These are phyloP conservation scores for Capillidium heterosporum DNA, from an alignment of 371 early-diverging fungal genomes.

Conservation along the genomic window DNA sequence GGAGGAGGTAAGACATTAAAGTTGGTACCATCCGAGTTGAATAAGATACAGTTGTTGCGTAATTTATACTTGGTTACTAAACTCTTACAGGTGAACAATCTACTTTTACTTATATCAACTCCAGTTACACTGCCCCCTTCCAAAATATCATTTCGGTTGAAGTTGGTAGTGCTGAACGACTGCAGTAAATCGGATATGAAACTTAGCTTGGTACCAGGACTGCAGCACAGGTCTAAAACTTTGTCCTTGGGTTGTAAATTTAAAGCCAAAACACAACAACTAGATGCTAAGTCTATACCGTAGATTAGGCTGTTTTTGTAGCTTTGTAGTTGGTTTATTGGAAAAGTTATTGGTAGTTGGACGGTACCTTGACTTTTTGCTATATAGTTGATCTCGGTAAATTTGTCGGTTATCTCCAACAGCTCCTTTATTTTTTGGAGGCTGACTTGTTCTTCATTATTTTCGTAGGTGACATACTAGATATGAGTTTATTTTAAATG, in stretches of 20 bases:
- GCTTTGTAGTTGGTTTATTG: no score
- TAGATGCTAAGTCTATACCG: constrained; percentile 78
- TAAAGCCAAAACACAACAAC: constrained; percentile 43
- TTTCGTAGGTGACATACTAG: no score
- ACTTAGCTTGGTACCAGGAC: constrained; percentile 22
- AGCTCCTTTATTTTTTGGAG: no score
- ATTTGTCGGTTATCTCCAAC: no score
- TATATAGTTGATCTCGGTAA: no score
- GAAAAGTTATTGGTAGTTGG: no score
- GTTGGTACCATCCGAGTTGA: constrained; percentile 58
- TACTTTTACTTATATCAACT: constrained; percentile 61
- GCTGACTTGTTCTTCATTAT: no score
- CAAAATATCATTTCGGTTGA: no score
- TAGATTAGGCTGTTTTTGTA: constrained; percentile 19
- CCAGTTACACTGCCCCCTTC: constrained; percentile 54
- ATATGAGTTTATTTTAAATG: no score
- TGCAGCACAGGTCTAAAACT: constrained; percentile 61
- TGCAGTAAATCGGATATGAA: constrained; percentile 3
- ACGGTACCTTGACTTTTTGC: no score
- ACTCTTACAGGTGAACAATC: constrained; percentile 49
- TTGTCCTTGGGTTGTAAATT: constrained; percentile 40
- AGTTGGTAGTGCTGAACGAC: no score
- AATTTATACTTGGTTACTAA: constrained; percentile 44
- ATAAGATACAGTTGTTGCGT: constrained; percentile 30
- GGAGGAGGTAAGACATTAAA: constrained; percentile 61